phyloP scores from a whole-genome alignment of 306 rosid species.

The Dalbergia cochinchinensis region DNA sequence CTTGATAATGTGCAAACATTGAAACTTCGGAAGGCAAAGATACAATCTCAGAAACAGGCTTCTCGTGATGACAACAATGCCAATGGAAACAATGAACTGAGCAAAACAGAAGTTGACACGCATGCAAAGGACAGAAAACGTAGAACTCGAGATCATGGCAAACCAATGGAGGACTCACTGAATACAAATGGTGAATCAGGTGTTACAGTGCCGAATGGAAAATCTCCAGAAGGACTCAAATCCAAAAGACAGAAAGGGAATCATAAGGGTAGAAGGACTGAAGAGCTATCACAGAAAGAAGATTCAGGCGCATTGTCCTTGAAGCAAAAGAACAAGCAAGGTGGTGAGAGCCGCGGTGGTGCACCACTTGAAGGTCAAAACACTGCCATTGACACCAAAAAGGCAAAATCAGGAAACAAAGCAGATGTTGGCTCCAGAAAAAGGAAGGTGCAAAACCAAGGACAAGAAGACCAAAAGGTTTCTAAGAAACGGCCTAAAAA shows the following conservation, averaged over 20 bases:
- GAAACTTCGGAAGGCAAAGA: conserved; percentile 68
- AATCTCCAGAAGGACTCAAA: conserved; percentile 48
- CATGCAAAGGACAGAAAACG: conserved; percentile 56
- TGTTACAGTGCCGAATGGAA: conserved; percentile 41
- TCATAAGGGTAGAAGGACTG: conserved; percentile 40
- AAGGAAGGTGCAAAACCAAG: conserved; percentile 66
- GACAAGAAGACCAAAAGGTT: conserved; percentile 47
- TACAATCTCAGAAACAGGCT: conserved; percentile 60
- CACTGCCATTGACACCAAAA: conserved; percentile 27
- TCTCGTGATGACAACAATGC: conserved; percentile 31
- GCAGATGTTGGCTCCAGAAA: conserved; percentile 48
- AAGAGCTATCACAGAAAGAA: conserved; percentile 34
- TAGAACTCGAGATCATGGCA: conserved; percentile 55
- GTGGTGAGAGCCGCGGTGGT: conserved; percentile 50
- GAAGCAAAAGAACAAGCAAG: conserved; percentile 46
- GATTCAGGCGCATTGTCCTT: conserved; percentile 38
- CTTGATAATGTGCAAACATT: conserved; percentile 82
- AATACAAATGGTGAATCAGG: conserved; percentile 47
- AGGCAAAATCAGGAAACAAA: conserved; percentile 43
- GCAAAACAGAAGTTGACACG: conserved; percentile 38
- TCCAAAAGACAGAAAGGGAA: conserved; percentile 65
- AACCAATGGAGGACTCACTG: conserved; percentile 44
- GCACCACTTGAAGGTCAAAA: conserved; percentile 30
- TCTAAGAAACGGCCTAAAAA: conserved; percentile 62
- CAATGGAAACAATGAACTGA: conserved; percentile 37